These are phyloP conservation scores for Chrysosporium keratinophilum DNA, from an alignment of 2,329 filamentous ascomycete genomes.

Conservation along the genomic window DNA sequence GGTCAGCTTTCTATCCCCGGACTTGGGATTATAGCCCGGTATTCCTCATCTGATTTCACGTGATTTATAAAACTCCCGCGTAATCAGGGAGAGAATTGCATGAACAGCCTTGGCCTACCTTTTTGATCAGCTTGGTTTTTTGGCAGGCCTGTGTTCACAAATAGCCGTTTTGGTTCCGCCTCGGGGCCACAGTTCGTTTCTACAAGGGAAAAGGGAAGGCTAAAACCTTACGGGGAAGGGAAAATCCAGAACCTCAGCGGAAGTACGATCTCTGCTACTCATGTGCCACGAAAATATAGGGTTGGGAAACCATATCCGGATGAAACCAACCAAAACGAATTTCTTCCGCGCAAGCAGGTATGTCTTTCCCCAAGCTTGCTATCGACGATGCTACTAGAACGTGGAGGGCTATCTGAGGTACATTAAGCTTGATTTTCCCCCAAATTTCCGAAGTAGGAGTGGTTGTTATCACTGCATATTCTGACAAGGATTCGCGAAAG, in stretches of 20 bases:
- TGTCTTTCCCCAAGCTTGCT: background rate
- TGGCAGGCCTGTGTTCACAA: background rate
- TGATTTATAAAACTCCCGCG: background rate
- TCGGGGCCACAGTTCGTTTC: background rate
- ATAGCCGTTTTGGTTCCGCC: background rate
- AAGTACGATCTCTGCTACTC: background rate
- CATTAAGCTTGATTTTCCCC: constrained; percentile 3
- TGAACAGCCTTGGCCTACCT: no score
- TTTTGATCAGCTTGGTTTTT: background rate
- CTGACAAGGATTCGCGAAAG: constrained; percentile 11
- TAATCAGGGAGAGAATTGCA: no score
- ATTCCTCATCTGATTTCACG: background rate
- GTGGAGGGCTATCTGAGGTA: background rate
- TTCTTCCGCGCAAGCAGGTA: constrained; percentile 8
- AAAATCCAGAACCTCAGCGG: constrained; percentile 8
- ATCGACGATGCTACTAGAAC: background rate
- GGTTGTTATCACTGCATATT: constrained; percentile 1
- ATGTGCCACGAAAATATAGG: constrained; percentile 6
- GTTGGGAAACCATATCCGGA: constrained; percentile 7
- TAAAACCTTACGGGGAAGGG: background rate
- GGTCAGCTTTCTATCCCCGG: background rate
- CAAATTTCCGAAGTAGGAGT: background rate
- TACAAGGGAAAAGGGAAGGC: background rate
- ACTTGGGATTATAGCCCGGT: background rate
- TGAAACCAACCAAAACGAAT: constrained; percentile 4